A percentile compares a stretch with the other conserved stretches of the same genome.
Evolutionary conservation across 108 stramenopile species (phyloP).

Genomic region (Nitzschia sp.): DNA sequence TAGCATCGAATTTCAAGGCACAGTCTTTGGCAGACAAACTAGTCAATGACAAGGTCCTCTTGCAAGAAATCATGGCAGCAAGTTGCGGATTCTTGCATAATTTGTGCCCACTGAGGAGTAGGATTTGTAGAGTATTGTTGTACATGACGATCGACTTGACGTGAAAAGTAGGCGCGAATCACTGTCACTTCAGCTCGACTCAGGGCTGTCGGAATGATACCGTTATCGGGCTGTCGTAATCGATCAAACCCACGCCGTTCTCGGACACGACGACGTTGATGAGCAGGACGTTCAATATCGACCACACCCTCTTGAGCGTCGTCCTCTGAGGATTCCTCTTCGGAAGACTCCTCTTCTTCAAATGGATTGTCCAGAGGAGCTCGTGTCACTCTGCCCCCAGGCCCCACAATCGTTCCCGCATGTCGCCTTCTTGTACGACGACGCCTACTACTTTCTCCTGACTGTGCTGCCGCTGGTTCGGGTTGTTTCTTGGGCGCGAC

Average conservation of each 20-base stretch:
- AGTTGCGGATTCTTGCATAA: too few species aligned
- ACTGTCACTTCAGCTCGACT: slow-evolving; percentile 65
- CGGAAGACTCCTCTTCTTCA: slow-evolving; percentile 27
- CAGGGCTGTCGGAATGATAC: slow-evolving; percentile 40
- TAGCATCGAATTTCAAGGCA: slow-evolving; percentile 62
- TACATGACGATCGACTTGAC: slow-evolving; percentile 74
- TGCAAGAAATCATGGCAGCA: slow-evolving; percentile 55
- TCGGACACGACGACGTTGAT: slow-evolving; percentile 9
- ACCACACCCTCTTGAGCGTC: slow-evolving; percentile 6
- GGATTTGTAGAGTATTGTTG: too few species aligned
- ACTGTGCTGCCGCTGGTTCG: too few species aligned
- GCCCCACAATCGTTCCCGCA: slow-evolving; percentile 56
- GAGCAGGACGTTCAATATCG: slow-evolving; percentile 1
- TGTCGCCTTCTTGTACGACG: slow-evolving; percentile 15
- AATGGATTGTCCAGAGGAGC: slow-evolving; percentile 25
- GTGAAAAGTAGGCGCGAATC: slow-evolving; percentile 77
- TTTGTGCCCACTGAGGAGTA: too few species aligned
- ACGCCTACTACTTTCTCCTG: not conserved
- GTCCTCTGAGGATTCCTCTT: slow-evolving; percentile 1
- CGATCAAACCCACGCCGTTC: slow-evolving; percentile 83
- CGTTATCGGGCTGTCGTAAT: slow-evolving; percentile 43
- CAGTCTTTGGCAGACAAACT: slow-evolving; percentile 44
- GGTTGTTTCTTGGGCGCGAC: slow-evolving; percentile 43
- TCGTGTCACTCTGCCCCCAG: slow-evolving; percentile 49
- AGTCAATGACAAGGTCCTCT: slow-evolving; percentile 24